Percentiles rank a stretch among this genome's conserved stretches.
These are phyloP conservation scores for Theobroma grandiflorum DNA, from an alignment of 441 rosid species.

Conservation along the genomic window DNA sequence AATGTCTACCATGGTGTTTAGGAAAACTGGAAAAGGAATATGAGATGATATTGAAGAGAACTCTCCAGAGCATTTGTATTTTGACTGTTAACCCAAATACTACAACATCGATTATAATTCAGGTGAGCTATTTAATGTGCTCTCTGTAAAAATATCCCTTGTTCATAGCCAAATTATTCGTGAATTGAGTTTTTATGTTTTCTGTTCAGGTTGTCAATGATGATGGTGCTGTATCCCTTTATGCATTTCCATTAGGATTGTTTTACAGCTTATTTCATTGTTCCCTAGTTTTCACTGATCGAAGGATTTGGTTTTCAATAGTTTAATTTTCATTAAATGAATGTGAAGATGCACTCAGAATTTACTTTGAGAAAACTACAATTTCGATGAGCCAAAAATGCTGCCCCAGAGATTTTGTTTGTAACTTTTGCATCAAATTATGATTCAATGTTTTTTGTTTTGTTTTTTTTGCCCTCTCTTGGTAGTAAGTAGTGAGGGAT, in stretches of 20 bases:
- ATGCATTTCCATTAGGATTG: not conserved
- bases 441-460: not conserved
- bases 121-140: slow-evolving; percentile 47
- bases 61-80: slow-evolving; percentile 83
- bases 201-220: slow-evolving; percentile 76
- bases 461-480: not conserved
- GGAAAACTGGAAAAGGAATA: slow-evolving; percentile 82
- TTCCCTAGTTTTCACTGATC: slow-evolving; percentile 3
- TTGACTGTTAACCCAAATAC: slow-evolving; percentile 85
- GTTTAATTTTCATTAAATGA: not conserved
- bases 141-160: not conserved
- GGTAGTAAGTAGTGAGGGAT: not conserved
- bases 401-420: not conserved
- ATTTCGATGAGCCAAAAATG: not conserved
- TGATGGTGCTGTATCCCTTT: slow-evolving; percentile 94
- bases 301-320: not conserved
- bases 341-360: not conserved
- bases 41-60: slow-evolving; percentile 83
- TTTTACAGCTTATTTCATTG: not conserved
- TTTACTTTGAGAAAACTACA: not conserved
- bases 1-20: slow-evolving; percentile 33
- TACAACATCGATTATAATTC: slow-evolving; percentile 79
- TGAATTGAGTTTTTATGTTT: slow-evolving; percentile 8
- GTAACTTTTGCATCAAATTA: slow-evolving; percentile 9
- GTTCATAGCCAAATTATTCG: not conserved